Percentiles rank a stretch among this genome's conserved stretches.
These are phyloP conservation scores for Exserohilum turcica DNA, from an alignment of 2,329 filamentous ascomycete species.

Conservation along the genomic window DNA sequence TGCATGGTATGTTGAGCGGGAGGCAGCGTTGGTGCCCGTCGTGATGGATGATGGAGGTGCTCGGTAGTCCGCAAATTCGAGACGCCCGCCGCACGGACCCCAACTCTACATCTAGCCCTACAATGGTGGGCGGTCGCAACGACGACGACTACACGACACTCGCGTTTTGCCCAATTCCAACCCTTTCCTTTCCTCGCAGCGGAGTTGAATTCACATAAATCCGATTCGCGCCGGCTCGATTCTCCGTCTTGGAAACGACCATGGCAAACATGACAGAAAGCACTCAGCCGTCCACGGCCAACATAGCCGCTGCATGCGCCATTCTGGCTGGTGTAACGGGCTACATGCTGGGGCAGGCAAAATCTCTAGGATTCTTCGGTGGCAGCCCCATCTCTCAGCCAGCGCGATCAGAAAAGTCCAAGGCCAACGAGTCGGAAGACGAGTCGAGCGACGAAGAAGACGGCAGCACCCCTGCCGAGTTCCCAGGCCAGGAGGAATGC, in stretches of 20 bases:
- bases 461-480: slow-evolving; percentile 49
- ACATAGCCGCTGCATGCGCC: slow-evolving; percentile 73
- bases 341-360: slow-evolving; percentile 71
- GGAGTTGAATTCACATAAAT: too few relatives aligned
- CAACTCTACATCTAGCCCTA: slow-evolving; percentile 5
- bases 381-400: slow-evolving; percentile 52
- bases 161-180: not conserved
- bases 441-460: slow-evolving; percentile 41
- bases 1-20: slow-evolving; percentile 29
- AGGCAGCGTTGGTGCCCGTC: slow-evolving; percentile 20
- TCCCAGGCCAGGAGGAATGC: slow-evolving; percentile 73
- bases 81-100: slow-evolving; percentile 8
- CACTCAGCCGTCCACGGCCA: slow-evolving; percentile 58
- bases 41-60: slow-evolving; percentile 18
- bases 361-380: slow-evolving; percentile 73
- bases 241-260: not conserved
- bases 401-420: slow-evolving; percentile 14
- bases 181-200: too few relatives aligned
- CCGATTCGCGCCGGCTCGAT: too few relatives aligned
- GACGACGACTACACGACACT: not conserved
- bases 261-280: slow-evolving; percentile 27
- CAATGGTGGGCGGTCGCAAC: slow-evolving; percentile 2
- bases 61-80: slow-evolving; percentile 35
- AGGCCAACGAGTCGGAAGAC: slow-evolving; percentile 32
- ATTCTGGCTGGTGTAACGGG: slow-evolving; percentile 76